Base-by-base conservation (phyloP, 2,329 filamentous ascomycete species). In the Diplodia corticola region DNA sequence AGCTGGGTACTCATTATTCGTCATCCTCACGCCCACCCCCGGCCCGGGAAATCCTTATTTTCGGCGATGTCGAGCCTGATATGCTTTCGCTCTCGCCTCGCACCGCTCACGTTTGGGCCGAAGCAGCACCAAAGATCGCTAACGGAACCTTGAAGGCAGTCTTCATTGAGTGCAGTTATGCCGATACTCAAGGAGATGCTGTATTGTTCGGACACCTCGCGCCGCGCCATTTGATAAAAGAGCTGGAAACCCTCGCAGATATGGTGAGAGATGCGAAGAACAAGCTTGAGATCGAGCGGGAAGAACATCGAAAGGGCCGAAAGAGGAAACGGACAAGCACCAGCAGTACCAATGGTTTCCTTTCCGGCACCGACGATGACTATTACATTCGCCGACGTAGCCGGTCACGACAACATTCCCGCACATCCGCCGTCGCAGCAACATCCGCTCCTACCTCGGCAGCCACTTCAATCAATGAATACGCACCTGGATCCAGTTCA, bases 121-220 rank as follows among this genome's bases (percentile, higher is more conserved):
- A 95, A 73, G 94, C 94, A 0, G 94, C 93, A 0, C 90, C 90
- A 9, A 97, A 96, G 75, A 88, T 99, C 28, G 90, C 84, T 0
- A 80, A 83, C 0, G 91, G 92, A 1, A 83, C 85, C 4, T 83
- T 99, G 0, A 85, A 84, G 0, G 94, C 90, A 12, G 90, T 99
- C 13, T 94, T 98, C 74, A 96, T 99, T 71, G 95, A 99, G 81
- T 98, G 94, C 77, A 96, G 92, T 68, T 99, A 94, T 76, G 91
- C 92, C 68, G 90, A 97, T 76, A 86, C 86, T 7, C 90, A 93
- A 72, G 84, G 87, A 24, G 89, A 95, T 68, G 88, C 90, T 59
- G 86, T 89, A 0, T 83, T 99, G 0, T 99, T 93, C 70, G 95
- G 95, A 0, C 95, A 99, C 72, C 82, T 99, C 15, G 91, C 92